Evolutionary conservation across 257 asterid species (phyloP).

Genomic region (Eustoma russellianum): DNA sequence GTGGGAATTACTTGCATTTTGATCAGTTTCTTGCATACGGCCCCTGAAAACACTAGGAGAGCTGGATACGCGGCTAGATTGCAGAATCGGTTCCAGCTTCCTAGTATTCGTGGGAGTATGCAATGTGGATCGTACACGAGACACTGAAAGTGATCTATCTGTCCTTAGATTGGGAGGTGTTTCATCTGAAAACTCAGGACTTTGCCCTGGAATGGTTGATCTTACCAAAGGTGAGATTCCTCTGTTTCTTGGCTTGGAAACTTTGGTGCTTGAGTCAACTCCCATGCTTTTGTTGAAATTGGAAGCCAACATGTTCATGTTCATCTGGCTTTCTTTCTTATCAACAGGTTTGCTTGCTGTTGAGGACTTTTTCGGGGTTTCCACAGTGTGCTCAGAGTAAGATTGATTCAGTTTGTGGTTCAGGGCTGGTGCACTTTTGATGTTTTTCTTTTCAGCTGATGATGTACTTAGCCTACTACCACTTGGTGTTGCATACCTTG

Average conservation of each 20-base stretch:
- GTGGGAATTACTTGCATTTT: slow-evolving; percentile 8
- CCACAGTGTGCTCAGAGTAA: slow-evolving; percentile 3
- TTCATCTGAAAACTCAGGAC: slow-evolving; percentile 23
- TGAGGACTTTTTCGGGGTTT: slow-evolving; percentile 18
- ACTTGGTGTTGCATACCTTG: slow-evolving; percentile 31
- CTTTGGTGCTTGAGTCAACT: slow-evolving; percentile 10
- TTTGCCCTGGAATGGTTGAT: slow-evolving; percentile 14
- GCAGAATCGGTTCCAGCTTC: slow-evolving; percentile 9
- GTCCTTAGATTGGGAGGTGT: slow-evolving; percentile 46
- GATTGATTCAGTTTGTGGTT: slow-evolving; percentile 18
- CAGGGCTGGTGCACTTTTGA: slow-evolving; percentile 14
- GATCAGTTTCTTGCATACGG: slow-evolving; percentile 25
- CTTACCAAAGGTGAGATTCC: slow-evolving; percentile 37
- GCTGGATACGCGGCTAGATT: slow-evolving; percentile 42
- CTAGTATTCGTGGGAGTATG: slow-evolving; percentile 15
- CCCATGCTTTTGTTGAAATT: slow-evolving; percentile 33
- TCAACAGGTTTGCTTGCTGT: slow-evolving; percentile 8
- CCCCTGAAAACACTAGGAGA: slow-evolving; percentile 50
- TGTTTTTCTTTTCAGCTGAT: slow-evolving; percentile 15
- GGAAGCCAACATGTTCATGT: slow-evolving; percentile 16
- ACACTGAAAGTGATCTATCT: slow-evolving; percentile 37
- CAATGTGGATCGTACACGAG: slow-evolving; percentile 29
- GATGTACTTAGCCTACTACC: slow-evolving; percentile 24
- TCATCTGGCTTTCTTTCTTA: slow-evolving; percentile 10
- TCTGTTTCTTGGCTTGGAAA: slow-evolving; percentile 21